Evolutionary conservation across 768 basidiomycete species (phyloP).

Genomic region (Mycena chlorophos): DNA sequence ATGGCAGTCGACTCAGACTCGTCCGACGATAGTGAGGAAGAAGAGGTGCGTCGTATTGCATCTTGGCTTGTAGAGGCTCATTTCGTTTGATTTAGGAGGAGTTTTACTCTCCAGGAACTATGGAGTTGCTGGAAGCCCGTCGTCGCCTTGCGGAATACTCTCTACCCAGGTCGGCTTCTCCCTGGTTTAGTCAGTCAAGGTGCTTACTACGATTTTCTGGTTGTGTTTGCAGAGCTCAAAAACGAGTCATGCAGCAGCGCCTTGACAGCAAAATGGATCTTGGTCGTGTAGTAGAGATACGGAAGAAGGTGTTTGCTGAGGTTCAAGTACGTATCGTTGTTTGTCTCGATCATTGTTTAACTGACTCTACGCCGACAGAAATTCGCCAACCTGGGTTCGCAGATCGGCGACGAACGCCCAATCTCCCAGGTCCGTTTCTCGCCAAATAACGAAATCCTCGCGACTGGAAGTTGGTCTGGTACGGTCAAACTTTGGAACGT

Average conservation of each 20-base stretch:
- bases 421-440: conserved; percentile 93
- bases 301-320: conserved; percentile 85
- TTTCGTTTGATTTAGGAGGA: conserved; percentile 70
- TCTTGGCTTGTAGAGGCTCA: conserved; percentile 8
- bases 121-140: conserved; percentile 84
- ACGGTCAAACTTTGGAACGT: conserved; percentile 94
- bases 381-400: conserved; percentile 91
- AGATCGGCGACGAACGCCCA: conserved; percentile 96
- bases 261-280: conserved; percentile 87
- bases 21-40: conserved; percentile 72
- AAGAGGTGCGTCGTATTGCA: conserved; percentile 43
- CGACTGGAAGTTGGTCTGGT: conserved; percentile 96
- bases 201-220: conserved; percentile 66
- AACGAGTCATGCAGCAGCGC: conserved; percentile 89
- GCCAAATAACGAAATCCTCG: conserved; percentile 83
- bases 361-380: conserved; percentile 48
- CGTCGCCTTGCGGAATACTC: conserved; percentile 90
- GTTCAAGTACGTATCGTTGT: conserved; percentile 67
- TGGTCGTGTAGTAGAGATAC: conserved; percentile 84
- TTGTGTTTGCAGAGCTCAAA: conserved; percentile 82
- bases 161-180: conserved; percentile 85
- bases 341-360: background rate
- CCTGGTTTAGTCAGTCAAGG: conserved; percentile 59
- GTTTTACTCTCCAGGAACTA: conserved; percentile 90
- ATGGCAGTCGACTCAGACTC: conserved; percentile 74